Evolutionary conservation across 129 eudicot genomes (phyloP).

Genomic region (Rutidosis leptorrhynchoides): DNA sequence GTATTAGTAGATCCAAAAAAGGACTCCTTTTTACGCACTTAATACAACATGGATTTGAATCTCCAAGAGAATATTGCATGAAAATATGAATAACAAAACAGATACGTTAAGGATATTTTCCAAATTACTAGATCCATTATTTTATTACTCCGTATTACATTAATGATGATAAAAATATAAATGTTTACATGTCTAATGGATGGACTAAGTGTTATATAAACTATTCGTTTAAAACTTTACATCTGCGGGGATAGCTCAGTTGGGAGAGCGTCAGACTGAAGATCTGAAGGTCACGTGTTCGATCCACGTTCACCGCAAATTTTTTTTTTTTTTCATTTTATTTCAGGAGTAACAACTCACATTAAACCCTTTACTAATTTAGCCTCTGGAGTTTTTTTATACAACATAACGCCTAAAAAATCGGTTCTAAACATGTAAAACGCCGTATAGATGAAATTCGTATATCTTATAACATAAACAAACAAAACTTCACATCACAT

Average conservation of each 20-base stretch:
- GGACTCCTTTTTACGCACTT: slow-evolving; percentile 23
- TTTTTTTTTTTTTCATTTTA: not conserved
- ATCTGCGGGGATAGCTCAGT: slow-evolving; percentile 88
- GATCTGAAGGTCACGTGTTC: slow-evolving; percentile 95
- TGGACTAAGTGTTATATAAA: too few species aligned
- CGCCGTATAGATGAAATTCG: slow-evolving; percentile 9
- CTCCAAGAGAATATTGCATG: slow-evolving; percentile 18
- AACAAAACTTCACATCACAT: slow-evolving; percentile 25
- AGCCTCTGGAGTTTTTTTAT: too few species aligned
- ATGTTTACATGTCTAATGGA: too few species aligned
- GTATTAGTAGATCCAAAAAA: slow-evolving; percentile 19
- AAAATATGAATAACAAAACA: not conserved
- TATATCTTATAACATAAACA: slow-evolving; percentile 18
- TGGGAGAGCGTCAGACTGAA: slow-evolving; percentile 96
- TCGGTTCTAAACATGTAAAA: not conserved
- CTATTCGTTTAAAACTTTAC: too few species aligned
- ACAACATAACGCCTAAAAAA: too few species aligned
- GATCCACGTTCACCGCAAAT: slow-evolving; percentile 88
- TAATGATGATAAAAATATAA: too few species aligned
- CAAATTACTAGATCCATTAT: too few species aligned
- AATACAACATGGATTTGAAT: slow-evolving; percentile 8
- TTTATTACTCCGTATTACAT: too few species aligned
- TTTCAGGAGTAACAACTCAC: not conserved
- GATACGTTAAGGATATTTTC: not conserved
- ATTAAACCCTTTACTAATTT: not conserved